These are phyloP conservation scores for Corynespora cassiicola DNA, from an alignment of 2,329 filamentous ascomycete species.

Conservation along the genomic window DNA sequence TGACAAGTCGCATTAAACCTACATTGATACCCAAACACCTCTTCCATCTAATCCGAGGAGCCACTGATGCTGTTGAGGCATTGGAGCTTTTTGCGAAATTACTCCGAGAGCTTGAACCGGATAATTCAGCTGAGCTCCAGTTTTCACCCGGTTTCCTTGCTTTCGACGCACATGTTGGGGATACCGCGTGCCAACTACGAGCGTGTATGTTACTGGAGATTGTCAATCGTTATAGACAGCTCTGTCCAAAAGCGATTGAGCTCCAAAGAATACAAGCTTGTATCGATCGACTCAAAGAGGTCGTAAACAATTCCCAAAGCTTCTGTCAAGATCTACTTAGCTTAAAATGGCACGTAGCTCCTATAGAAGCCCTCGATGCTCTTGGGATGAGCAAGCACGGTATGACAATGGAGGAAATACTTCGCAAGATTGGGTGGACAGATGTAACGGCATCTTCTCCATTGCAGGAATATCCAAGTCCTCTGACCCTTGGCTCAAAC, in stretches of 20 bases:
- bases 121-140: no score
- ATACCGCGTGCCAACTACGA: constrained; percentile 12
- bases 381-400: constrained; percentile 3
- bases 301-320: constrained; percentile 1
- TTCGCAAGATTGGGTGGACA: constrained; percentile 3
- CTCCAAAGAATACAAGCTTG: neutral
- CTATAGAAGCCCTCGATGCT: neutral
- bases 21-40: constrained; percentile 9
- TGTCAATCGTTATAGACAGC: constrained; percentile 3
- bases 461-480: neutral
- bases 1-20: constrained; percentile 2
- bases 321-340: constrained; percentile 2
- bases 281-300: neutral
- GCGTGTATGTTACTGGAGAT: constrained; percentile 12
- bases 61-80: constrained; percentile 5
- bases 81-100: constrained; percentile 3
- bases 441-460: neutral
- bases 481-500: neutral
- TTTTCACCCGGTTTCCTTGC: constrained; percentile 1
- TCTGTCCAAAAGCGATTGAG: neutral
- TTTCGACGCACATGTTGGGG: constrained; percentile 11
- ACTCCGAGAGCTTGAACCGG: neutral
- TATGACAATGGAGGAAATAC: constrained; percentile 4
- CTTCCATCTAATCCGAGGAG: constrained; percentile 8
- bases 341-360: no score